Evolutionary conservation across 805 yeast genomes (phyloP), one percentile per base, ranked within the genome.

Genomic region (Candida schatavii): DNA sequence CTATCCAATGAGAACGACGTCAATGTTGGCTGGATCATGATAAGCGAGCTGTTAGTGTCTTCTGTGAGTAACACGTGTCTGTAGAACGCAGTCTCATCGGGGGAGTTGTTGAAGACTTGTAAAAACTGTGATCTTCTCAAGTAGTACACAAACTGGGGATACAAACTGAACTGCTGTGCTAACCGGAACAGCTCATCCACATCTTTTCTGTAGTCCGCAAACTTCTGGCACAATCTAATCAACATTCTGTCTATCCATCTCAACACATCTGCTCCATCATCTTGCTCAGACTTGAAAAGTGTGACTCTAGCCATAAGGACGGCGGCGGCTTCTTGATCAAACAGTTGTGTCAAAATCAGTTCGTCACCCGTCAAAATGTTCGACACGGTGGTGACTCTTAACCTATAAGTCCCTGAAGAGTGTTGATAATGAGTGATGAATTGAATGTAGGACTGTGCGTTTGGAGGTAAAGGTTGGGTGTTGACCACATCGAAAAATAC

Each of bases 241-340:
- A 93, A 74, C 68, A 87, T 85, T 53, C 95, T 81, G 68, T 93
- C 99, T 47, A 88, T 83, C 97, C 97, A 91, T 64, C 96, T 75
- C 57, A 90, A 76, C 18, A 91, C 86, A 61, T 91, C 98, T 11
- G 95, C 90, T 33, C 93, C 93, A 55, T 88, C 96, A 56, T 89
- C 96, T 50, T 70, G 74, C 51, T 70, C 75, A 20, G 85, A 77
- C 62, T 89, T 89, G 74, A 78, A 84, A 35, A 91, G 89, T 9
- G 97, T 93, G 41, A 91, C 77, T 59, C 98, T 77, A 1, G 97
- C 85, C 83, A 91, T 84, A 45, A 90, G 70, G 1, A 90, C 97
- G 13, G 97, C 95, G 3, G 99, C 97, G 10, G 97, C 96, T 66
- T 93, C 98, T 72, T 93, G 98, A 67, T 93, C 99, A 62, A 93